Evolutionary conservation across 1,284 basidiomycete genomes (phyloP), one percentile per base, ranked within the genome.

Genomic region (Singerocomus rubriflavus): DNA sequence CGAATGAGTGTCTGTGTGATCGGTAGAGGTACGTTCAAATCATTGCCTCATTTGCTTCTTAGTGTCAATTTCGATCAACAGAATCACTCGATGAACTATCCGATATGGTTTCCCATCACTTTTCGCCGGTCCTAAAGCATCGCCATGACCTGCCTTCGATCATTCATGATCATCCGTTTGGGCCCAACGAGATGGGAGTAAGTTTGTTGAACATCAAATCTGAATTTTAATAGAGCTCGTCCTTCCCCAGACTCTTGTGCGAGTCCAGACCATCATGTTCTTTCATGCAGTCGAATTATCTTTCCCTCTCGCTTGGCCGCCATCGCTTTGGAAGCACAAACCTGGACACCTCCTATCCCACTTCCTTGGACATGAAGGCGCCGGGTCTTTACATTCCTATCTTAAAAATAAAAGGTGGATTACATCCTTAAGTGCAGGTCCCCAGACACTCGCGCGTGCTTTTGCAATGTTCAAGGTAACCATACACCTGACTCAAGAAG

Each of bases 301-400:
- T 4, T 97, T 97, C 72, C 92, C 92, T 14, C 74, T 96, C 53
- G 87, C 87, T 25, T 93, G 94, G 67, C 87, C 97, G 64, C 75
- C 82, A 6, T 83, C 87, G 1, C 73, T 84, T 41, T 97, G 90
- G 82, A 78, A 81, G 33, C 76, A 86, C 64, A 94, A 94, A 74
- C 96, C 97, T 2, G 83, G 78, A 4, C 73, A 82, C 55, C 90
- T 94, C 67, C 66, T 99, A 16, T 79, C 85, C 3, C 93, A 98
- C 69, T 87, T 97, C 64, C 72, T 98, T 43, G 97, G 97, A 0
- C 96, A 99, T 68, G 98, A 99, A 73, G 98, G 97, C 4, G 85
- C 89, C 34, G 97, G 97, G 1, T 98, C 94, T 1, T 74, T 99
- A 37, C 80, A 95, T 58, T 93, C 93, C 1, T 93, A 94, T 68